Conservation (phyloP, 2,329 filamentous ascomycete genomes). For the Pestalotiopsis sp. region DNA sequence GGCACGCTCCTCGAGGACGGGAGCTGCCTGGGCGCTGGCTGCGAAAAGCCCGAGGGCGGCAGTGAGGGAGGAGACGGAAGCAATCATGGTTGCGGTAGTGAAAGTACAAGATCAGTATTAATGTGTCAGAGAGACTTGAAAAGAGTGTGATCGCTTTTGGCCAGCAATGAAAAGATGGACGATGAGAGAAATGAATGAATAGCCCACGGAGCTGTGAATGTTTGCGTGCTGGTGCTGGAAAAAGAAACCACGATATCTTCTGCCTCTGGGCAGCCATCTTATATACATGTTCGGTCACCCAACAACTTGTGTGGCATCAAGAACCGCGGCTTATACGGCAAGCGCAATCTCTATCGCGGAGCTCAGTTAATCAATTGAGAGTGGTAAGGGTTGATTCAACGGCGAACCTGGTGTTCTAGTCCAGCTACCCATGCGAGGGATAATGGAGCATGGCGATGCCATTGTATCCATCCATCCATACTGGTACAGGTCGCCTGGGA, state of each 20-base stretch:
- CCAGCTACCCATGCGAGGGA: neutral
- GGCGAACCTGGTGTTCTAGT: neutral
- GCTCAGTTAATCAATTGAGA: neutral
- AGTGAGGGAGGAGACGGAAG: neutral
- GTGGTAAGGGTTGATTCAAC: neutral
- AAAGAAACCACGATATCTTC: neutral
- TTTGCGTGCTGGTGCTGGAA: neutral
- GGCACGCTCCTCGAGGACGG: constrained; percentile 6
- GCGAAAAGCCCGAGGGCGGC: constrained; percentile 3
- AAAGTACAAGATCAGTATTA: neutral
- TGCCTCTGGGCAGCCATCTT: neutral
- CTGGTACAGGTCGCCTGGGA: neutral
- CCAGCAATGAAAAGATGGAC: neutral
- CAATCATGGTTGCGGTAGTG: constrained; percentile 1
- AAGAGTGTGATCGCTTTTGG: neutral
- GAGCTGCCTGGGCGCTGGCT: neutral
- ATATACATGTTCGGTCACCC: neutral
- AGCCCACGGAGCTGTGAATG: neutral
- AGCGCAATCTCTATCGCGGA: neutral
- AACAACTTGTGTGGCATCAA: neutral
- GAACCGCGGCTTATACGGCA: neutral
- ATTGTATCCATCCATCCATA: neutral
- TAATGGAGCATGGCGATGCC: neutral
- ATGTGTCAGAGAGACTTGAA: neutral
- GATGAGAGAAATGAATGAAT: neutral